These are phyloP conservation scores for Daldinia concentrica DNA, from an alignment of 495 filamentous ascomycete genomes.

Conservation along the genomic window DNA sequence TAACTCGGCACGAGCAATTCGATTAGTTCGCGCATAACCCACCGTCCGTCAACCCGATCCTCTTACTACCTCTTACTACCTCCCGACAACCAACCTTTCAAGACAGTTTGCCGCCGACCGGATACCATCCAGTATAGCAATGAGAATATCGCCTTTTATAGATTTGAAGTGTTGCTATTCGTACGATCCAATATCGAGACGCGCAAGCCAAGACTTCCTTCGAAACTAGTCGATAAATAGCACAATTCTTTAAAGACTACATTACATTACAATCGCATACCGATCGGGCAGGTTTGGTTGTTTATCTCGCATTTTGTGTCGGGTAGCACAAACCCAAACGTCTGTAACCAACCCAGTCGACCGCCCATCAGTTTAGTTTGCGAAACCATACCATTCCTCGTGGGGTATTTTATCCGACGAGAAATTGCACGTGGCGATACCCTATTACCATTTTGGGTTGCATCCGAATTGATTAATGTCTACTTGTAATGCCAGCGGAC, in stretches of 20 bases:
- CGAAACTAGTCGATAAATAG: not conserved
- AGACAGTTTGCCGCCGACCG: not conserved
- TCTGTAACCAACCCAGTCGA: conserved; percentile 30
- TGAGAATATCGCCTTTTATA: not conserved
- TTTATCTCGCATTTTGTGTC: conserved; percentile 34
- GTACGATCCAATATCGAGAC: not conserved
- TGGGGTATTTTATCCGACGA: conserved; percentile 41
- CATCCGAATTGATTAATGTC: conserved; percentile 15
- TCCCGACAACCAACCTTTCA: not conserved
- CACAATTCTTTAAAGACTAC: not conserved
- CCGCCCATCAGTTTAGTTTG: conserved; percentile 16
- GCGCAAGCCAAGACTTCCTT: not conserved
- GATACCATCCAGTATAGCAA: not conserved
- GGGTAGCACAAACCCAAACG: conserved; percentile 32
- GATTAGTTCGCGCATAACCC: conserved; percentile 14
- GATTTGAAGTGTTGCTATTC: not conserved
- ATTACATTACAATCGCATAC: conserved; percentile 1
- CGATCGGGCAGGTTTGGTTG: conserved; percentile 8
- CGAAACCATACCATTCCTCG: conserved; percentile 31
- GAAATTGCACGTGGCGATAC: conserved; percentile 38
- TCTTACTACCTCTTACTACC: not conserved
- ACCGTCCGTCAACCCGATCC: not conserved
- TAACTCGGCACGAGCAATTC: conserved; percentile 18
- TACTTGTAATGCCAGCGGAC: not conserved
- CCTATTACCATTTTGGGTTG: conserved; percentile 34